A percentile compares a stretch with the other conserved stretches of the same genome.
Evolutionary conservation across 2,329 filamentous ascomycete genomes (phyloP).

Genomic region (Talaromyces amestolkiae): DNA sequence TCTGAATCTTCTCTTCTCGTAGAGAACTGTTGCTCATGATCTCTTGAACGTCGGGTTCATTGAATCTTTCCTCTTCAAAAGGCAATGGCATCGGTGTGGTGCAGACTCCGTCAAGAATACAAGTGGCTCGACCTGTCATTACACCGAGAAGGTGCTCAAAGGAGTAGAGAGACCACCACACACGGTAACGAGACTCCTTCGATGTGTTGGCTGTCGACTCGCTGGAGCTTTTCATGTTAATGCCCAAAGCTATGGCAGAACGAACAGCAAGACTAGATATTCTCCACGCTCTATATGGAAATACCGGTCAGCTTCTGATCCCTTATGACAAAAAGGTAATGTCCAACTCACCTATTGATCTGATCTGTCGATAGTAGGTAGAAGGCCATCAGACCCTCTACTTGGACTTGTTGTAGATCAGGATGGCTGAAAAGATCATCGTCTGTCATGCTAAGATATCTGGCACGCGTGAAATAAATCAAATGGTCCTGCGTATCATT

Average conservation of each 20-base stretch:
- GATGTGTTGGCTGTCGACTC: conserved; percentile 36
- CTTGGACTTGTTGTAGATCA: conserved; percentile 48
- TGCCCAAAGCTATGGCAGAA: conserved; percentile 43
- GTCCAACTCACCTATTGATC: conserved; percentile 41
- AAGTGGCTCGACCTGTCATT: conserved; percentile 48
- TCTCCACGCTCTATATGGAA: conserved; percentile 41
- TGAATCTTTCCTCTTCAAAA: conserved; percentile 41
- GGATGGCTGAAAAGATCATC: conserved; percentile 44
- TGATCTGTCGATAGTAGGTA: conserved; percentile 45
- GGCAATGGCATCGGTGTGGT: conserved; percentile 44
- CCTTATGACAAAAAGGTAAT: no score
- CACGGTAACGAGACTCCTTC: conserved; percentile 46
- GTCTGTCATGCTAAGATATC: conserved; percentile 43
- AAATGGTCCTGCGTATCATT: conserved; percentile 43
- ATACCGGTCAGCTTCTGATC: not conserved
- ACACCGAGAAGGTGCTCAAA: conserved; percentile 46
- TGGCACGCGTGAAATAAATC: conserved; percentile 44
- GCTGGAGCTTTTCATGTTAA: conserved; percentile 46
- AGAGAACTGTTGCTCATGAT: conserved; percentile 32
- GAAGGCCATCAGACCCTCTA: conserved; percentile 44
- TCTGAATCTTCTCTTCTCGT: conserved; percentile 34
- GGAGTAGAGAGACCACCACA: conserved; percentile 48
- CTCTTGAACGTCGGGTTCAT: conserved; percentile 33
- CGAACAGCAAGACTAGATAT: conserved; percentile 44
- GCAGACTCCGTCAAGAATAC: conserved; percentile 43